Conservation (phyloP, 371 early-diverging fungal genomes). For the Circinella minor region DNA sequence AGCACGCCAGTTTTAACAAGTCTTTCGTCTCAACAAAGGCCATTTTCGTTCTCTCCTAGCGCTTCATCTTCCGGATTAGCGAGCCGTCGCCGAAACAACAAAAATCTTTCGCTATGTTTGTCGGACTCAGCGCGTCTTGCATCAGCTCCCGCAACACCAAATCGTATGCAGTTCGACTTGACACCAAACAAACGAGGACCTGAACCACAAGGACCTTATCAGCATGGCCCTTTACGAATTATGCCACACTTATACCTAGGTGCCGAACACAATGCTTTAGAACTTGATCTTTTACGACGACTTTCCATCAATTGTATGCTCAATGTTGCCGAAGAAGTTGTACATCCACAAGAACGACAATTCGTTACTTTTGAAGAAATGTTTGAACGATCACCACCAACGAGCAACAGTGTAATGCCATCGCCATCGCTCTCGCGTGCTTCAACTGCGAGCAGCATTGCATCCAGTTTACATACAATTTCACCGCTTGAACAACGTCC, state of each 20-base stretch:
- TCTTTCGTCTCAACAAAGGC: slow-evolving; percentile 15
- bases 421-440: slow-evolving; percentile 42
- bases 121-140: slow-evolving; percentile 24
- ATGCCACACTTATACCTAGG: slow-evolving; percentile 76
- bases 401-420: slow-evolving; percentile 18
- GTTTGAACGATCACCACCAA: not conserved
- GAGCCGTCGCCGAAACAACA: slow-evolving; percentile 35
- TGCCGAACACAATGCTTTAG: slow-evolving; percentile 64
- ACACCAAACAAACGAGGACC: slow-evolving; percentile 16
- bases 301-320: slow-evolving; percentile 65
- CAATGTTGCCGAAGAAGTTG: slow-evolving; percentile 83
- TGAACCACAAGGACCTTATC: slow-evolving; percentile 40
- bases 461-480: slow-evolving; percentile 31
- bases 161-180: slow-evolving; percentile 8
- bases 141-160: slow-evolving; percentile 16
- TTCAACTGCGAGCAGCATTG: slow-evolving; percentile 33
- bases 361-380: slow-evolving; percentile 33
- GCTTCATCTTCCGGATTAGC: slow-evolving; percentile 31
- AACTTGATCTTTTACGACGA: slow-evolving; percentile 41
- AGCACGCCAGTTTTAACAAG: slow-evolving; percentile 20
- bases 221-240: slow-evolving; percentile 58
- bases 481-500: slow-evolving; percentile 2
- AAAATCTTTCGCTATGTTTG: slow-evolving; percentile 42
- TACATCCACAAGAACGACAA: slow-evolving; percentile 39
- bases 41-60: slow-evolving; percentile 19